Evolutionary conservation across 768 basidiomycete species (phyloP).

Genomic region (Galerina marginata): DNA sequence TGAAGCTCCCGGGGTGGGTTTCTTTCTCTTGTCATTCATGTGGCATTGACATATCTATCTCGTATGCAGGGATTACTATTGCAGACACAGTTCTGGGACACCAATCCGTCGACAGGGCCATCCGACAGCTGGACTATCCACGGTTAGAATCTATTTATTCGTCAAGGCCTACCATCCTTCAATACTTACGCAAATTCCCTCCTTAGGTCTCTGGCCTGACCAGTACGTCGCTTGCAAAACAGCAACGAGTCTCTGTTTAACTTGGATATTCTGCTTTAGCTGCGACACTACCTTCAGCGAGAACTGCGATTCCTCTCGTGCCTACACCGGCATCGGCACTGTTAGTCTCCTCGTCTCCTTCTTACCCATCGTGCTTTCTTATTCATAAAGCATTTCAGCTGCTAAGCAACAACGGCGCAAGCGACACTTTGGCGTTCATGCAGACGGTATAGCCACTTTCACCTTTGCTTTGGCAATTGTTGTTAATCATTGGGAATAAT

Average conservation of each 20-base stretch:
- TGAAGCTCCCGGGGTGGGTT: slow-evolving; percentile 65
- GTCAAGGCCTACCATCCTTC: background rate
- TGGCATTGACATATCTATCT: background rate
- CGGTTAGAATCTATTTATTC: slow-evolving; percentile 43
- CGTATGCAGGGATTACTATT: slow-evolving; percentile 61
- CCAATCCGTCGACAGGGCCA: slow-evolving; percentile 65
- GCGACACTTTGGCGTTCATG: slow-evolving; percentile 66
- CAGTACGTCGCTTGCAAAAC: slow-evolving; percentile 43
- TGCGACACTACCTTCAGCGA: slow-evolving; percentile 52
- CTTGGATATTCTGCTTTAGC: slow-evolving; percentile 33
- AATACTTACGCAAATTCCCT: background rate
- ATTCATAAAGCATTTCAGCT: slow-evolving; percentile 43
- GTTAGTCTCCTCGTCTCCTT: slow-evolving; percentile 26
- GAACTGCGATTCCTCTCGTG: slow-evolving; percentile 45
- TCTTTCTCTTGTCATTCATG: background rate
- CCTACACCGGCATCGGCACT: slow-evolving; percentile 35
- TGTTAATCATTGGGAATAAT: background rate
- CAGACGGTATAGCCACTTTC: slow-evolving; percentile 32
- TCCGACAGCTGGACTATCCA: slow-evolving; percentile 76
- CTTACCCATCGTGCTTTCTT: slow-evolving; percentile 25
- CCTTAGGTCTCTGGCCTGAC: slow-evolving; percentile 69
- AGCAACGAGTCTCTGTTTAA: background rate
- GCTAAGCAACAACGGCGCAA: slow-evolving; percentile 60
- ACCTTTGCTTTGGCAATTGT: background rate
- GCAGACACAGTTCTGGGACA: slow-evolving; percentile 79